Base-by-base conservation (phyloP, 2,329 filamentous ascomycete species). In the Xylariomycetidae sp. region DNA sequence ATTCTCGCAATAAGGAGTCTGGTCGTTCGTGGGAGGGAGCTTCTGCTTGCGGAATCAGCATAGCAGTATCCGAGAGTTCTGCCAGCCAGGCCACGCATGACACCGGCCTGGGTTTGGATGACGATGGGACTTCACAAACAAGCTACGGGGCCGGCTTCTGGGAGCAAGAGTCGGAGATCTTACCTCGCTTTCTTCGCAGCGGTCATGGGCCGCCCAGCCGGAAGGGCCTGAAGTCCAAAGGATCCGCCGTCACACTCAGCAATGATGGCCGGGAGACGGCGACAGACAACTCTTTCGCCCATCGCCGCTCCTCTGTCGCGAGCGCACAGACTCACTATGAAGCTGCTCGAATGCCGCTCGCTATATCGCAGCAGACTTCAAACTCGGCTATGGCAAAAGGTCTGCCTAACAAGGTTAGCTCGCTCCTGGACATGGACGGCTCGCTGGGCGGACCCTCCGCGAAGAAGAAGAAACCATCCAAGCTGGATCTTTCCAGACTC, bases 321-420 rank as follows among this genome's bases (percentile, higher is more conserved):
- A 76, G 72, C n/a, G 65, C 76, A 38, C 60, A 60, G 19, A 73
- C 72, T 1, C 73, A 68, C 53, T 77, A 77, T 51, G 72, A 77
- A 54, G 70, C 71, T 47, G 52, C 67, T 5, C 74, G 72, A 46
- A 61, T 72, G 29, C 71, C 72, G 9, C 60, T 76, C 5, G 63
- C 69, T n/a, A 67, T 75, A 39, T 74, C 72, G 1, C 73, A 76
- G 46, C 73, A 77, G 49, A 76, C 74, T 0, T 75, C 72, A 0
- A 68, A 63, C 26, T 74, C 72, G 2, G 68, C 72, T 38, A 76
- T 77, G 65, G 70, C 72, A 15, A 75, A 72, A 44, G 72, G 70
- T 4, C 50, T 68, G 5, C 70, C 72, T 0, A 48, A 59, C 27
- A 74, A 74, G 44, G 59, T 65, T 1, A 62, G 60, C 32, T 56